Percentiles rank a stretch among this genome's conserved stretches.
These are phyloP conservation scores for Ogataea methanolica DNA, from an alignment of 805 yeast genomes.

Conservation along the genomic window DNA sequence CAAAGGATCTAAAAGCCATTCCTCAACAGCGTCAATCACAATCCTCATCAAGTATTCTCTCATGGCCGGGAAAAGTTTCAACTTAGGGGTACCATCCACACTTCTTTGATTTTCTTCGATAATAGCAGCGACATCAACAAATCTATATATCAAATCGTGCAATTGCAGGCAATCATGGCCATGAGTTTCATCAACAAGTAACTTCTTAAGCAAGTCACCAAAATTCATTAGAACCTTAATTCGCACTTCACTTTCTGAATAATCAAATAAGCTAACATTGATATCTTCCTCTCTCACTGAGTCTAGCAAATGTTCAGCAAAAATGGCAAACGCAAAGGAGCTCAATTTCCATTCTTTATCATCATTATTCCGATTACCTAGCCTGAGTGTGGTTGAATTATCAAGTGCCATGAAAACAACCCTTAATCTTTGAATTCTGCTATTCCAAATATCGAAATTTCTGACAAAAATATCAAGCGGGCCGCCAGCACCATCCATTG, in stretches of 20 bases:
- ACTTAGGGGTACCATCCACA: background rate
- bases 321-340: slow-evolving; percentile 7
- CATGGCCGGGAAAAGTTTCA: background rate
- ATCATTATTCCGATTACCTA: background rate
- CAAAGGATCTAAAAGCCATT: slow-evolving; percentile 1
- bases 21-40: background rate
- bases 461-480: slow-evolving; percentile 2
- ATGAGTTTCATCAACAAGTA: background rate
- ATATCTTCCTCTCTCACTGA: slow-evolving; percentile 3
- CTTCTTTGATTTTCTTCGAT: slow-evolving; percentile 1
- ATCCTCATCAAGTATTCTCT: background rate
- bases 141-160: slow-evolving; percentile 1
- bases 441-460: slow-evolving; percentile 11
- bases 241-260: slow-evolving; percentile 4
- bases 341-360: background rate
- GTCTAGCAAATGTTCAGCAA: slow-evolving; percentile 5
- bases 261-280: slow-evolving; percentile 10
- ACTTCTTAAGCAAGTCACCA: slow-evolving; percentile 1
- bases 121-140: slow-evolving; percentile 2
- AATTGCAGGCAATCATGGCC: too few species aligned
- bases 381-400: slow-evolving; percentile 8
- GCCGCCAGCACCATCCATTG: background rate
- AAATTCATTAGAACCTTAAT: slow-evolving; percentile 7
- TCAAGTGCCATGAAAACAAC: slow-evolving; percentile 12
- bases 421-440: slow-evolving; percentile 5